Evolutionary conservation across 2,329 filamentous ascomycete species (phyloP).

Genomic region (Aspergillus oerlinghausenensis): DNA sequence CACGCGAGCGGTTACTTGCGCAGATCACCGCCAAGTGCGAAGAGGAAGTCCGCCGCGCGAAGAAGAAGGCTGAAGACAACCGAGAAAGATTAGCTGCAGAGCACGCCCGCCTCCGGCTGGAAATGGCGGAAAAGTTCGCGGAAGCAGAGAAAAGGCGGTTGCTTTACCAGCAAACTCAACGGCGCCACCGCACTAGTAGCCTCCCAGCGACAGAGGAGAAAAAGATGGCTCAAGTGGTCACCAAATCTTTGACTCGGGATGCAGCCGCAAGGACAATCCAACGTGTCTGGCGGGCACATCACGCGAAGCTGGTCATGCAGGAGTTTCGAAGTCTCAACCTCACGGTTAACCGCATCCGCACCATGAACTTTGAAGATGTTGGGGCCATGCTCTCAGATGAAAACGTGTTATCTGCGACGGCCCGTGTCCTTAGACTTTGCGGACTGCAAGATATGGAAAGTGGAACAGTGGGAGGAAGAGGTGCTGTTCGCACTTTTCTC

Average conservation of each 20-base stretch:
- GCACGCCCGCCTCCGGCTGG: constrained; percentile 53
- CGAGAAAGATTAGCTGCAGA: constrained; percentile 61
- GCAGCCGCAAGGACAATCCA: constrained; percentile 56
- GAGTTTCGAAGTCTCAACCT: constrained; percentile 50
- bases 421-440: constrained; percentile 53
- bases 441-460: constrained; percentile 50
- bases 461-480: constrained; percentile 44
- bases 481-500: constrained; percentile 57
- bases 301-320: constrained; percentile 46
- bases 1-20: constrained; percentile 59
- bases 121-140: constrained; percentile 62
- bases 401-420: constrained; percentile 49
- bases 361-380: constrained; percentile 56
- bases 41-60: constrained; percentile 61
- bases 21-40: constrained; percentile 63
- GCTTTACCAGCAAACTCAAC: constrained; percentile 44
- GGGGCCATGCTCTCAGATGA: constrained; percentile 52
- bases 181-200: constrained; percentile 50
- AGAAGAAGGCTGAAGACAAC: constrained; percentile 63
- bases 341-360: constrained; percentile 49
- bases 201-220: constrained; percentile 43
- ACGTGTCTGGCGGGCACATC: constrained; percentile 51
- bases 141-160: constrained; percentile 57
- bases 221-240: constrained; percentile 32
- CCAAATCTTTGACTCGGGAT: constrained; percentile 44